Percentiles rank a stretch among this genome's conserved stretches.
Evolutionary conservation across 345 rosid genomes (phyloP).

Genomic region (Rhodamnia argentea): DNA sequence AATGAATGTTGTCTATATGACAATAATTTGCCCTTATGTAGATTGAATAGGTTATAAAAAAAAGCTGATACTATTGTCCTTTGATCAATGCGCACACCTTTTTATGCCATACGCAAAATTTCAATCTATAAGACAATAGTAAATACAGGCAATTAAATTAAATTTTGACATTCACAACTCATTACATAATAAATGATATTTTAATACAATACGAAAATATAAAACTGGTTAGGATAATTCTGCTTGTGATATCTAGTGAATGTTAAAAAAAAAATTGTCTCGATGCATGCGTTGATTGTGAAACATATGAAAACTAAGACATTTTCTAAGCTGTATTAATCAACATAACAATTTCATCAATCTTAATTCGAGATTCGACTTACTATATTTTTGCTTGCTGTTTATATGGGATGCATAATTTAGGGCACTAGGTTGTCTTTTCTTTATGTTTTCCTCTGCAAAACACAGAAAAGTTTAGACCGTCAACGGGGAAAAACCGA

Average conservation of each 20-base stretch:
- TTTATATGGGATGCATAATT: background rate
- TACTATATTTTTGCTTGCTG: background rate
- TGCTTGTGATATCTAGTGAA: background rate
- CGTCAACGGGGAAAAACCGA: background rate
- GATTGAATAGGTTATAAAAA: background rate
- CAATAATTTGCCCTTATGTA: background rate
- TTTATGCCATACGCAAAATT: background rate
- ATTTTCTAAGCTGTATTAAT: background rate
- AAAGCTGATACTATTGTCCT: too few species aligned
- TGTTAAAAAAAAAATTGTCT: background rate
- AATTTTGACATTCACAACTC: background rate
- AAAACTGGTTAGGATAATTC: background rate
- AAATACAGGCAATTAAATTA: background rate
- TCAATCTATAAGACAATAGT: background rate
- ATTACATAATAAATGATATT: background rate
- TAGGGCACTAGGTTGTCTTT: background rate
- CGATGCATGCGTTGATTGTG: background rate
- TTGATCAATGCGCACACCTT: background rate
- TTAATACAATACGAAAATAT: fast-evolving
- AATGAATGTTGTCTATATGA: background rate
- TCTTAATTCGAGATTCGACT: background rate
- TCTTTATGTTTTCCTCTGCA: background rate
- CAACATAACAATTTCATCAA: background rate
- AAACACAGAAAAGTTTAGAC: background rate
- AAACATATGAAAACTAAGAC: background rate